phyloP scores from a whole-genome alignment of 2,329 filamentous ascomycete genomes.

The Fusarium dlaminii region DNA sequence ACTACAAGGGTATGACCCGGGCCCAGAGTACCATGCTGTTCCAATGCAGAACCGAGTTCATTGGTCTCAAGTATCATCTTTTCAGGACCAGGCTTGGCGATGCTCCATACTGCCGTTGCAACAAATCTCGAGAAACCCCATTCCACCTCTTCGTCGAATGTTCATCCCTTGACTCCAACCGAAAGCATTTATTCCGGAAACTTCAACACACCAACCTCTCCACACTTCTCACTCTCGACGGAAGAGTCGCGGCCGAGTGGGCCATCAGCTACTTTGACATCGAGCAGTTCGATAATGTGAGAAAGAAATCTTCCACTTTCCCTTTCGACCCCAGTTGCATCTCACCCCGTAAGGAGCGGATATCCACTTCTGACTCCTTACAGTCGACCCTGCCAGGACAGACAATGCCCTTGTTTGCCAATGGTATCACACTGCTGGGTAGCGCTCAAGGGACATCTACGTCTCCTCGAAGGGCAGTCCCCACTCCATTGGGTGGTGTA shows the following conservation, averaged over 20 bases:
- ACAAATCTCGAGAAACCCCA: neutral
- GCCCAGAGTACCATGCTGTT: slow-evolving; percentile 5
- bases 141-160: slow-evolving; percentile 3
- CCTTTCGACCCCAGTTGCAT: neutral
- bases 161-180: fast-evolving
- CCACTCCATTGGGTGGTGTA: neutral
- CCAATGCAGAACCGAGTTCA: neutral
- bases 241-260: neutral
- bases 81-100: neutral
- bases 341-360: neutral
- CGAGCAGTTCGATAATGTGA: neutral
- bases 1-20: neutral
- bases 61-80: neutral
- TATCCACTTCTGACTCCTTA: neutral
- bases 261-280: neutral
- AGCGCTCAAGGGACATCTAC: neutral
- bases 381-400: neutral
- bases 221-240: neutral
- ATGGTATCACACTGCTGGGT: neutral
- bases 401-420: neutral
- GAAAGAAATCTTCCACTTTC: neutral
- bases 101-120: neutral
- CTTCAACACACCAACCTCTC: neutral
- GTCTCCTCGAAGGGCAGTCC: neutral
- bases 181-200: neutral